Base-by-base conservation (phyloP, 208 protist genomes). In the Crithidia thermophila region DNA sequence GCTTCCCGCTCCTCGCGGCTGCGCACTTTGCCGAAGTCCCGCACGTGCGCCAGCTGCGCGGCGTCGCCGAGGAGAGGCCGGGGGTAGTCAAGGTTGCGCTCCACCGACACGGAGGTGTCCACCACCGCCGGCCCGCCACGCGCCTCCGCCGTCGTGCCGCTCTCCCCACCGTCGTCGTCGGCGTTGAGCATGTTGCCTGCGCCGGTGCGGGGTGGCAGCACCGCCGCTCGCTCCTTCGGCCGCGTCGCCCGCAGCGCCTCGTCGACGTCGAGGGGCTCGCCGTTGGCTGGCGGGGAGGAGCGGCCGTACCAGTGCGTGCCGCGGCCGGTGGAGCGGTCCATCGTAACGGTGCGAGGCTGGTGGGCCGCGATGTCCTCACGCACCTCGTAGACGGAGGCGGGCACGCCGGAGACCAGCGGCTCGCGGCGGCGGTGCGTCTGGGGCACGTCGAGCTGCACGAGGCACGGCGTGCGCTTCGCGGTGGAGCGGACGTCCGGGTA, bases 401-500 rank as follows among this genome's bases (percentile, higher is more conserved):
- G 77, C 21, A 84, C 79, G 4, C 77, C 72, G 2, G 82, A 75
- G 10, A 81, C 73, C 31, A 75, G 66, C 6, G 64, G 72, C 23
- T 84, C 78, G 39, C 76, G 79, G 20, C 84, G 84, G 28, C 84
- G 81, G 23, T 73, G 67, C 11, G 66, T 74, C n/a, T 52, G 57
- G 14, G 58, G 64, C 25, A 61, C 62, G 63, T 77, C 77, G 56
- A 90, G 79, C 34, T 70, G 70, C 21, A 87, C 81, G 7, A 70
- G 43, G 52, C 68, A 86, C 10, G 66, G 63, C 27, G 72, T 46
- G 0, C 84, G 84, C 62, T 75, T 69, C n/a, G 79, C 56, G 5
- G 84, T 87, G 8, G 87, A 93, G 33, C 87, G 87, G 1, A 84
- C 75, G 63, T 93, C 87, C 1, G 87, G 77, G 51, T 90, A 93